Conservation (phyloP, 148 eudicot genomes). For the Cornus florida region DNA sequence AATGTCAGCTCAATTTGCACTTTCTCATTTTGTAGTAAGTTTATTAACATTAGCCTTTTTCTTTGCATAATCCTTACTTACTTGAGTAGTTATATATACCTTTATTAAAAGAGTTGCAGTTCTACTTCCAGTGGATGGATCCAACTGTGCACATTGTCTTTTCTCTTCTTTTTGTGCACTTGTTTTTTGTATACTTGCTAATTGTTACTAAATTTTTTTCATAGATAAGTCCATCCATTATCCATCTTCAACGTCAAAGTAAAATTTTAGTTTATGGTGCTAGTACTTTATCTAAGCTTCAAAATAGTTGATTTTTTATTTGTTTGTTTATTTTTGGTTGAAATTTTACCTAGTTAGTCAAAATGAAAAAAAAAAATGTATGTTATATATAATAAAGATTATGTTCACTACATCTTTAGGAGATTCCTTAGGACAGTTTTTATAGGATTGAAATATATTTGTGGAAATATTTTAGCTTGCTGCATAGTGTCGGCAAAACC, state of each 20-base stretch:
- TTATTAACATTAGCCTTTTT: conserved; percentile 1
- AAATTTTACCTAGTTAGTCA: too few relatives aligned
- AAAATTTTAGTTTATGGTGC: not conserved
- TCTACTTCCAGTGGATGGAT: not conserved
- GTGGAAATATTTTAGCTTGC: too few relatives aligned
- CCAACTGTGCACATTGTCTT: not conserved
- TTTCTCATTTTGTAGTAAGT: conserved; percentile 2
- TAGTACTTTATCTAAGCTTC: not conserved
- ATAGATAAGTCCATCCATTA: not conserved
- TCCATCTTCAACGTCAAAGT: not conserved
- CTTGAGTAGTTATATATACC: not conserved
- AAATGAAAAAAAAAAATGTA: too few relatives aligned
- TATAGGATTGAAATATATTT: too few relatives aligned
- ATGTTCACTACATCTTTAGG: too few relatives aligned
- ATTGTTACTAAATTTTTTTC: not conserved
- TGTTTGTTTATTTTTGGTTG: too few relatives aligned
- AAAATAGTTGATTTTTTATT: too few relatives aligned
- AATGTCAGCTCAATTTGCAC: not conserved
- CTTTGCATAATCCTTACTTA: not conserved
- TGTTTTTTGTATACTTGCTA: too few relatives aligned
- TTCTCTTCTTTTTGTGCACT: not conserved
- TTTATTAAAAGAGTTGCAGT: not conserved
- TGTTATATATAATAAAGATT: too few relatives aligned
- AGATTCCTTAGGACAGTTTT: too few relatives aligned
- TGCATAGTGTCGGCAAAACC: too few relatives aligned